Evolutionary conservation across 805 yeast genomes (phyloP).

Genomic region (Myxozyma melibiosi): DNA sequence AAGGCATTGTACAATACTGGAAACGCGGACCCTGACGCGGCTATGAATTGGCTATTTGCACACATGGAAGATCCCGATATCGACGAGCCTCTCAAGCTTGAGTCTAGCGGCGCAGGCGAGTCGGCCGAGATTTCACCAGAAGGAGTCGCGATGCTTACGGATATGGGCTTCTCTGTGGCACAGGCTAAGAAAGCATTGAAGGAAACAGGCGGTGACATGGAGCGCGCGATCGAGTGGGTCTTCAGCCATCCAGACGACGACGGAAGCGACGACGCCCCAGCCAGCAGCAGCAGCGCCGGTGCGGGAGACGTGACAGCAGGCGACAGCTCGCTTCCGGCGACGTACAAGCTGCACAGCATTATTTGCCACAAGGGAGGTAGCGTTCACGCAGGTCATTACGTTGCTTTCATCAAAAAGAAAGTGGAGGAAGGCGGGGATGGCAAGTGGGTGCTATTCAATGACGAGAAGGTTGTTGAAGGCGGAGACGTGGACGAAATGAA

Average conservation of each 20-base stretch:
- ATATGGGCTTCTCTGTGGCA: conserved; percentile 77
- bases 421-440: conserved; percentile 40
- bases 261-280: conserved; percentile 34
- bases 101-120: not conserved
- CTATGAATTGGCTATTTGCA: conserved; percentile 87
- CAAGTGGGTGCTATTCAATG: conserved; percentile 81
- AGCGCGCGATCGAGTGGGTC: conserved; percentile 88
- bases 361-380: conserved; percentile 89
- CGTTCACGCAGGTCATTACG: conserved; percentile 91
- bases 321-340: conserved; percentile 39
- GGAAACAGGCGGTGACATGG: conserved; percentile 59
- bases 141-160: conserved; percentile 51
- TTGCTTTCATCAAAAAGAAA: conserved; percentile 62
- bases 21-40: conserved; percentile 63
- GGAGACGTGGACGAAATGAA: conserved; percentile 49
- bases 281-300: conserved; percentile 16
- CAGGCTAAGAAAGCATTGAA: conserved; percentile 74
- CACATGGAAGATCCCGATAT: conserved; percentile 85
- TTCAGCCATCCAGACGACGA: conserved; percentile 71
- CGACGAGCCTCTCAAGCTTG: conserved; percentile 58
- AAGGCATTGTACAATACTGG: conserved; percentile 76
- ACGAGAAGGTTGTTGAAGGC: conserved; percentile 74
- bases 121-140: conserved; percentile 38
- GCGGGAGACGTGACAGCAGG: conserved; percentile 24
- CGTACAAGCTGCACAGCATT: conserved; percentile 60